Percentiles rank a stretch among this genome's conserved stretches.
Conservation (phyloP, 768 basidiomycete genomes). For the Leccinum disarticulatum region DNA sequence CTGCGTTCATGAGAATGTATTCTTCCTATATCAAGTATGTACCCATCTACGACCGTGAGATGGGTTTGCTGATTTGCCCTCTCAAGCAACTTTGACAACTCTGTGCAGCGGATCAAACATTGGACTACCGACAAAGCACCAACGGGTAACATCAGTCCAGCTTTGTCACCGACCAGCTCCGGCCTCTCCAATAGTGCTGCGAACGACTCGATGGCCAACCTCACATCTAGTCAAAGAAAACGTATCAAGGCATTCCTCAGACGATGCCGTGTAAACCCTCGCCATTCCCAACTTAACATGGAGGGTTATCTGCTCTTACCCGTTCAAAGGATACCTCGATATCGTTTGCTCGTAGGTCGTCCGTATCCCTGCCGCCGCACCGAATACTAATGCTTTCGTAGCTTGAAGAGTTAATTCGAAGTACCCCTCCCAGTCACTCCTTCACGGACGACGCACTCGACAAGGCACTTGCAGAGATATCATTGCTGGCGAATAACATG, state of each 20-base stretch:
- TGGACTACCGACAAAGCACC: conserved; percentile 69
- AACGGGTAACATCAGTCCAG: conserved; percentile 39
- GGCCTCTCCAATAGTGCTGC: conserved; percentile 49
- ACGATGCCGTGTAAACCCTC: conserved; percentile 83
- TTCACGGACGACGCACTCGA: conserved; percentile 82
- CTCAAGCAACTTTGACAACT: conserved; percentile 88
- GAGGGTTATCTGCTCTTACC: conserved; percentile 94
- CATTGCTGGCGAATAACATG: conserved; percentile 89
- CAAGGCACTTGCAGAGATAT: conserved; percentile 83
- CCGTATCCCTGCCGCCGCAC: conserved; percentile 3
- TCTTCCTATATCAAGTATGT: conserved; percentile 95
- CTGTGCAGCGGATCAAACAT: conserved; percentile 80
- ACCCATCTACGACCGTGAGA: conserved; percentile 4
- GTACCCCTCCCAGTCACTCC: conserved; percentile 78
- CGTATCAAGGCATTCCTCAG: conserved; percentile 89
- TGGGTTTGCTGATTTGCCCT: conserved; percentile 12
- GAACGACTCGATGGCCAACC: conserved; percentile 46
- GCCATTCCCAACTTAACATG: conserved; percentile 90
- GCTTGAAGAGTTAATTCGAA: conserved; percentile 85
- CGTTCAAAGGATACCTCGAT: conserved; percentile 96
- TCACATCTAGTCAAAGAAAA: conserved; percentile 81
- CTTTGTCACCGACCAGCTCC: conserved; percentile 55
- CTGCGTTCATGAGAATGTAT: conserved; percentile 99
- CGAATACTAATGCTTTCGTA: conserved; percentile 5
- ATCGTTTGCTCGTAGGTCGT: conserved; percentile 80